Base-by-base conservation (phyloP, 176 grass and related monocot species). In the Poa annua region DNA sequence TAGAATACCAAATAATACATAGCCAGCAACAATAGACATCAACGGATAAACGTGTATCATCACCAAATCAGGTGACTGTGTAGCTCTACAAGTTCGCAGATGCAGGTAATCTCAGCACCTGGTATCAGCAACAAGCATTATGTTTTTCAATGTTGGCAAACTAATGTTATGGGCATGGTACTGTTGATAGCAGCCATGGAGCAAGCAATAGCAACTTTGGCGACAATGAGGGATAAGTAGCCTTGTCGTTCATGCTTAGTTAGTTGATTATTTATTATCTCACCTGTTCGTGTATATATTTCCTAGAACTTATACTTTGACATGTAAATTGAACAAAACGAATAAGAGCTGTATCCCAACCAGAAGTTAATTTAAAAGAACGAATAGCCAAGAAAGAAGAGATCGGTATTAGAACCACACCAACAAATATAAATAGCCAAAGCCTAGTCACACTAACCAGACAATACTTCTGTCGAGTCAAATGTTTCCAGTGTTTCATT, bases 391-490 rank as follows among this genome's bases (percentile, higher is more conserved):
- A 17, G 16, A 53, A 57, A 67, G 12, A 74, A 45, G 25, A 6
- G 54, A 36, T 61, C 5, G 24, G 3, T 84, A 75, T 26, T 64
- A 16, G 57, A 83, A 50, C 67, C 53, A 71, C 11, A 4, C 22
- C 13, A 85, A 85, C 20, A 13, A 29, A 56, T 53, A 56, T 36
- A 8, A 73, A 53, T 56, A 42, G 64, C 48, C 51, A 50, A 35
- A n/a, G 29, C 5, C 51, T 71, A 84, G 20, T 68, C 67, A 78
- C 54, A 81, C 86, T 88, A 52, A 93, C 94, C 88, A 74, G 83
- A 25, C 66, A 90, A 84, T 77, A 91, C 79, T 78, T 83, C 78
- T 86, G 79, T 80, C 25, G 84, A 91, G 68, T 44, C 55, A 72
- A 94, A 81, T 52, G 85, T 84, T 77, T 83, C 59, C 17, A 61